These are phyloP conservation scores for Coemansia sp. DNA, from an alignment of 192 early-diverging fungal species.

Conservation along the genomic window DNA sequence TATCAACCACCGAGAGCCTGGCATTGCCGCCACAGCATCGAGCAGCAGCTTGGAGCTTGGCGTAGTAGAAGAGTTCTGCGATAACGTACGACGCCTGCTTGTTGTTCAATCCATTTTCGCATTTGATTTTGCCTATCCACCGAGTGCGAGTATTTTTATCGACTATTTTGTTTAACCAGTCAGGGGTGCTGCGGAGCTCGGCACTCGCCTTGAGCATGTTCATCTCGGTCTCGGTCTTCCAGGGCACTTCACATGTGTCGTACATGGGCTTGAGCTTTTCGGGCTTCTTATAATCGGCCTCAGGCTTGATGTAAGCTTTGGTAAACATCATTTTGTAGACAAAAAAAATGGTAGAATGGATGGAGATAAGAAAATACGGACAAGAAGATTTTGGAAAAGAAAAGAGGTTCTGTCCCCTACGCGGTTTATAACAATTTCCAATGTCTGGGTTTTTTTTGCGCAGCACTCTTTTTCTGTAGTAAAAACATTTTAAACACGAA, in stretches of 20 bases:
- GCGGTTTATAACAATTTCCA: too few species aligned
- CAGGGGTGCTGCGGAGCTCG: background rate
- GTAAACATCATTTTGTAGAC: too few species aligned
- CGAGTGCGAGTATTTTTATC: background rate
- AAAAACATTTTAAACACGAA: too few species aligned
- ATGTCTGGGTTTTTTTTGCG: background rate
- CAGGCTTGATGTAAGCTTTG: too few species aligned
- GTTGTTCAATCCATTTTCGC: too few species aligned
- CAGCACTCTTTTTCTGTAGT: background rate
- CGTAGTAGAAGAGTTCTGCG: background rate
- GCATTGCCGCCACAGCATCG: background rate
- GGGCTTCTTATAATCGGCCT: too few species aligned
- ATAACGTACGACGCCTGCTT: background rate
- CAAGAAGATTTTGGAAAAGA: too few species aligned
- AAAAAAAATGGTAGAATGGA: too few species aligned
- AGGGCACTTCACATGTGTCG: too few species aligned
- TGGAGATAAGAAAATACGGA: too few species aligned
- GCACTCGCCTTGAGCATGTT: background rate
- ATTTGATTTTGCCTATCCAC: background rate
- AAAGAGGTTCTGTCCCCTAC: background rate
- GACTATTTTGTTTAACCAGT: background rate
- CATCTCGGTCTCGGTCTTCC: background rate
- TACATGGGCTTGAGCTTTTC: too few species aligned
- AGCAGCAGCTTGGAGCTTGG: background rate
- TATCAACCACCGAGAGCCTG: background rate